These are phyloP conservation scores for Calocybe gangraenosa DNA, from an alignment of 768 basidiomycete species.

Conservation along the genomic window DNA sequence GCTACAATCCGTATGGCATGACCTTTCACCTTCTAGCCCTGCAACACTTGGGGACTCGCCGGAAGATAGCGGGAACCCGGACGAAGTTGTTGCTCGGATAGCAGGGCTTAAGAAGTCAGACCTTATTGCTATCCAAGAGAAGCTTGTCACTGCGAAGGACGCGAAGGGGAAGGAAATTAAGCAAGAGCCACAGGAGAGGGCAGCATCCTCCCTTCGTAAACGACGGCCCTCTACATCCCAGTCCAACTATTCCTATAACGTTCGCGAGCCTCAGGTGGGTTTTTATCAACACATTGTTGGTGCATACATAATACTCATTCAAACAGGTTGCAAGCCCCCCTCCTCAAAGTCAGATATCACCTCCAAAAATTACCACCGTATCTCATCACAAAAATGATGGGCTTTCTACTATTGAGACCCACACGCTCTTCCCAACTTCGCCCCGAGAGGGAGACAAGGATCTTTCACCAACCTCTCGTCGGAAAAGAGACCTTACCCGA, in stretches of 20 bases:
- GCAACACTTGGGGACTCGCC: constrained; percentile 46
- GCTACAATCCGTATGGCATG: constrained; percentile 60
- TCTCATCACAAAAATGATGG: constrained; percentile 23
- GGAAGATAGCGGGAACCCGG: constrained; percentile 55
- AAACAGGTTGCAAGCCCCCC: constrained; percentile 58
- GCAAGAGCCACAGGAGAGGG: constrained; percentile 57
- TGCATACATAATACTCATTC: constrained; percentile 4
- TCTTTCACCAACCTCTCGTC: constrained; percentile 49
- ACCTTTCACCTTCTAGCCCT: constrained; percentile 44
- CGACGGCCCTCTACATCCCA: constrained; percentile 82
- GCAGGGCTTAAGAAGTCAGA: constrained; percentile 70
- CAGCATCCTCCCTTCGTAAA: constrained; percentile 61
- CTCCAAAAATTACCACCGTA: constrained; percentile 28
- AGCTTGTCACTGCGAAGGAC: constrained; percentile 59
- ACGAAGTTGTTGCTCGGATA: constrained; percentile 61
- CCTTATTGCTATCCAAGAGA: constrained; percentile 70
- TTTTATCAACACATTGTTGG: constrained; percentile 1
- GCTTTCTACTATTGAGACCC: constrained; percentile 18
- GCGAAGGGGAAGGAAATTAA: constrained; percentile 50
- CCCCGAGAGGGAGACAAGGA: constrained; percentile 30
- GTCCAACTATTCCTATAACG: constrained; percentile 62
- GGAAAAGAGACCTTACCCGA: constrained; percentile 73
- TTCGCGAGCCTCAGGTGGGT: constrained; percentile 37
- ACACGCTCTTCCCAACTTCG: constrained; percentile 12
- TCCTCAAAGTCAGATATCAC: constrained; percentile 38